Evolutionary conservation across 1,139 yeast genomes (phyloP).

Genomic region (Blastobotrys malaysiensis): DNA sequence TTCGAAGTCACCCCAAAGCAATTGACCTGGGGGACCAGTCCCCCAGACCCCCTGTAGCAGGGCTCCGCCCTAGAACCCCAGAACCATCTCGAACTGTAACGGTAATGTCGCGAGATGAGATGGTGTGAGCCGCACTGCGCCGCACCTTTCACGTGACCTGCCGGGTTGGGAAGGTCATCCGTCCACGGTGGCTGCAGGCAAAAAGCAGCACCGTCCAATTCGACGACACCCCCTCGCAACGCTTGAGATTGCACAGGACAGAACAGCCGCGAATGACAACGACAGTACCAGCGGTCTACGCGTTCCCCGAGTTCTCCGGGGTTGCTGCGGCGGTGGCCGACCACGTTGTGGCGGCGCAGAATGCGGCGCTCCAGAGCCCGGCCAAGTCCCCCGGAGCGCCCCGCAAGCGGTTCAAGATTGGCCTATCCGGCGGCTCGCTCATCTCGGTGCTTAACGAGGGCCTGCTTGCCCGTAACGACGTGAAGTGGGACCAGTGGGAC

Average conservation of each 20-base stretch:
- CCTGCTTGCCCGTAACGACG: slow-evolving; percentile 61
- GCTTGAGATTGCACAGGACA: not conserved
- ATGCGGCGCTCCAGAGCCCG: slow-evolving; percentile 44
- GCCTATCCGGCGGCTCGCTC: slow-evolving; percentile 88
- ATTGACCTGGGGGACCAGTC: not conserved
- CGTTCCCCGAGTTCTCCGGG: slow-evolving; percentile 81
- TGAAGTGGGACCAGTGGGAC: slow-evolving; percentile 94
- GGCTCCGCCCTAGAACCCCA: no score
- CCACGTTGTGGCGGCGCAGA: slow-evolving; percentile 82
- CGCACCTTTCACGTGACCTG: not conserved
- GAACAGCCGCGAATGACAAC: slow-evolving; percentile 59
- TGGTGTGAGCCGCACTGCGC: not conserved
- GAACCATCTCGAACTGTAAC: no score
- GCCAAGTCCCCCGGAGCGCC: slow-evolving; percentile 15
- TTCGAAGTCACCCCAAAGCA: no score
- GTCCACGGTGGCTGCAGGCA: not conserved
- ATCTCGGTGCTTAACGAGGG: slow-evolving; percentile 85
- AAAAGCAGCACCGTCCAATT: not conserved
- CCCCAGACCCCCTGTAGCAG: not conserved
- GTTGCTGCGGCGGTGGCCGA: slow-evolving; percentile 96
- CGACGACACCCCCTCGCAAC: no score
- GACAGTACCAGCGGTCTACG: slow-evolving; percentile 85
- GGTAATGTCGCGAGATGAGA: no score
- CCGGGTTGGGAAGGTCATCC: not conserved
- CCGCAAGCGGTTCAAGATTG: slow-evolving; percentile 69